These are phyloP conservation scores for Zhuliangozyma parablackwelliae DNA, from an alignment of 1,139 yeast species.

Conservation along the genomic window DNA sequence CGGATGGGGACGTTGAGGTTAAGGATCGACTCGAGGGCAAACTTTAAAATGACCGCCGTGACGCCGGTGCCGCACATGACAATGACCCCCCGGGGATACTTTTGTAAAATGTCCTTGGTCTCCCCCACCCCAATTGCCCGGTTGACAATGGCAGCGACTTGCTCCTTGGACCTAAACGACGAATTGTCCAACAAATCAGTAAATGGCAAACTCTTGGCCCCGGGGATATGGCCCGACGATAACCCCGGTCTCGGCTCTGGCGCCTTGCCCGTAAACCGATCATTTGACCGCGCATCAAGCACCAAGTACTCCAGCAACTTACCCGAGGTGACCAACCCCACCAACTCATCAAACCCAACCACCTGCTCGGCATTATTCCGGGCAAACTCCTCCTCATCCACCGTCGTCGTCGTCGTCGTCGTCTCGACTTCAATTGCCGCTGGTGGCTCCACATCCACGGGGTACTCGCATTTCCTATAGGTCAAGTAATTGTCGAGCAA, in stretches of 20 bases:
- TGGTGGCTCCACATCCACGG: constrained; percentile 18
- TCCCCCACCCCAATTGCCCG: constrained; percentile 22
- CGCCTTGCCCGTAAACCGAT: constrained; percentile 69
- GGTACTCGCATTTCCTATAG: constrained; percentile 33
- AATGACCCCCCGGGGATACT: constrained; percentile 52
- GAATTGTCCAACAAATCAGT: constrained; percentile 50
- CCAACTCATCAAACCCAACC: constrained; percentile 60
- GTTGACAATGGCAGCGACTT: constrained; percentile 43
- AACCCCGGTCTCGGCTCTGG: constrained; percentile 90
- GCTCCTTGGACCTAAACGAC: constrained; percentile 46
- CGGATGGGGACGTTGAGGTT: constrained; percentile 64
- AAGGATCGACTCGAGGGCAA: constrained; percentile 40
- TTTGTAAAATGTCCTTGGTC: constrained; percentile 17
- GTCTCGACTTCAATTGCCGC: too few relatives aligned
- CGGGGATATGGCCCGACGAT: constrained; percentile 85
- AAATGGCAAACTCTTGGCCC: constrained; percentile 77
- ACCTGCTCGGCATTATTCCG: constrained; percentile 44
- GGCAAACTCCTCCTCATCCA: constrained; percentile 16
- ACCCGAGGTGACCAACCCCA: constrained; percentile 48
- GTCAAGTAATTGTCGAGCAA: constrained; percentile 65
- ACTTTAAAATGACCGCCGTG: constrained; percentile 77
- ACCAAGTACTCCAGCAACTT: constrained; percentile 48
- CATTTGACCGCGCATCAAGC: constrained; percentile 78
- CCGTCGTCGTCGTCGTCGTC: too few relatives aligned
- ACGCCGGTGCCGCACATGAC: constrained; percentile 96